Evolutionary conservation across 495 filamentous ascomycete genomes (phyloP), one percentile per base, ranked within the genome.

Genomic region (Aspergillus egyptiacus): DNA sequence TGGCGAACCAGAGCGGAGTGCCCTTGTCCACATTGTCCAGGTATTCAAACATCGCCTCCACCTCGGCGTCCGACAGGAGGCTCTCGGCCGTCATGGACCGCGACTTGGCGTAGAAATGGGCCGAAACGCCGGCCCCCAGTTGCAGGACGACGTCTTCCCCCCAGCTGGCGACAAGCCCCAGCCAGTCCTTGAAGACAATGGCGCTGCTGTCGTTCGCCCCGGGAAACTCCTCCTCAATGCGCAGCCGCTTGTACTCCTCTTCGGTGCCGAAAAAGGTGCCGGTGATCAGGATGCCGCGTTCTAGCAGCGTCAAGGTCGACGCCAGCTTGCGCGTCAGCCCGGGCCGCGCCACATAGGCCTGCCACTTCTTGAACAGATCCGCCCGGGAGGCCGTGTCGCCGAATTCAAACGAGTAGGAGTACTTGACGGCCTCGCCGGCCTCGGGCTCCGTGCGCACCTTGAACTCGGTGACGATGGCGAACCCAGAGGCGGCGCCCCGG

Each of bases 291-390:
- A 70, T 55, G 15, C 57, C 59, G 5, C 53, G 52, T 2, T 57
- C 49, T 2, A 66, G 48, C 2, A 71, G n/a, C 5, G 58, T 62
- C 20, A 69, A 53, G 5, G 58, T 57, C 28, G 68, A 66, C 7
- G 74, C 72, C 38, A 82, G 74, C 22, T 78, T 72, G 9, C 75
- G 76, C 30, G 75, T 72, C 0, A 84, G 65, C 3, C 64, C 56
- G 2, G 77, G 73, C 24, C 72, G 53, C 0, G 62, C 42, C 15
- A 73, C 53, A 13, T 67, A 57, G 0, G 53, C 42, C 46, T 75
- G 73, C 66, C 68, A 74, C 17, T 60, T 39, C 38, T 63, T 65
- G 56, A 74, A 70, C 0, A 67, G 28, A 5, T 53, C 45, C 0
- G 70, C 71, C 22, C 59, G 63, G 2, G 53, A 40, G 1, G 51